Base-by-base conservation (phyloP, 2,329 filamentous ascomycete genomes). In the Fusarium anthophilum region DNA sequence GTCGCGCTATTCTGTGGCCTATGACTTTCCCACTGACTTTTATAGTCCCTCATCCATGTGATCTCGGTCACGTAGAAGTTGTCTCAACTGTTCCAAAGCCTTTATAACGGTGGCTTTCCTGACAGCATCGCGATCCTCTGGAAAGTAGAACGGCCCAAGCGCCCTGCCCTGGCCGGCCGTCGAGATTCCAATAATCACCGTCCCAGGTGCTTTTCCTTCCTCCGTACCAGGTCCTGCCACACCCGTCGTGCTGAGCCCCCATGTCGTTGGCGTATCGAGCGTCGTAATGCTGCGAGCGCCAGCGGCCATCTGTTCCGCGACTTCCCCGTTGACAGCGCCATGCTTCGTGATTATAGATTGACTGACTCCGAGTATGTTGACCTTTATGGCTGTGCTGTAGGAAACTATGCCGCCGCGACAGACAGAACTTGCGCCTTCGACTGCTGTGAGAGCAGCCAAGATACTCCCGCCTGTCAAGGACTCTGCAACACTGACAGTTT, bases 381-480 rank as follows among this genome's bases (percentile, higher is more conserved):
- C 65, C 60, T 82, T 82, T 20, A 82, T 70, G 4, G 64, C 67
- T 0, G 79, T 81, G 0, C 78, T 78, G 54, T 81, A 82, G 4
- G 81, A 79, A 45, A 82, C 80, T 20, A 82, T 74, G 4, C 81
- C 80, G 44, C 80, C 80, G 51, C 80, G 80, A 60, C 81, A 81
- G 24, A 71, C 80, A 28, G 78, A 71, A 63, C 79, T 79, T 20
- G 79, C 77, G 5, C 80, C 80, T 15, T 76, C 73, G 8, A 81
- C 77, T 1, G 79, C 79, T 2, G 80, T 80, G 3, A 82, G 65
- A 1, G 80, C 70, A 6, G 77, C 72, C 80, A 82, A 81, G 59
- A 82, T 63, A 22, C 73, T 72, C 5, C 81, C 81, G 3, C 77
- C 80, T 1, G 80, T 82, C 9, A 82, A 72, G 2, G 81, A 82